Evolutionary conservation across 257 asterid genomes (phyloP).

Genomic region (Scutellaria barbata): DNA sequence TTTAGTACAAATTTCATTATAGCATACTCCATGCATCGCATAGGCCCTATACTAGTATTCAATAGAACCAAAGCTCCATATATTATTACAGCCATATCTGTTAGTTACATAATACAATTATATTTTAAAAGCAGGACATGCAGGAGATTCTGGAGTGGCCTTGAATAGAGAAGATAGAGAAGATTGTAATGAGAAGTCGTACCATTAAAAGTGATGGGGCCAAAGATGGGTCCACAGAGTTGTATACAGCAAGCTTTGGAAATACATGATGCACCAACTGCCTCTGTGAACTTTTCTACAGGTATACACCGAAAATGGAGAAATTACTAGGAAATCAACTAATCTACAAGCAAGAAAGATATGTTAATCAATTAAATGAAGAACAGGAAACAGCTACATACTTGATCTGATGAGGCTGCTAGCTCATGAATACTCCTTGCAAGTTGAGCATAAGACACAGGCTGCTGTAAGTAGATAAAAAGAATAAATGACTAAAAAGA

Average conservation of each 20-base stretch:
- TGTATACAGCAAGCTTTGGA: conserved; percentile 98
- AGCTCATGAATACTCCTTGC: conserved; percentile 99
- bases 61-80: conserved; percentile 15
- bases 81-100: not conserved
- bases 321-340: conserved; percentile 26
- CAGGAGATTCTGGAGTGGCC: too few species aligned
- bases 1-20: too few species aligned
- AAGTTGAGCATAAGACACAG: conserved; percentile 99
- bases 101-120: conserved; percentile 21
- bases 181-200: conserved; percentile 31
- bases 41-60: not conserved
- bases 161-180: conserved; percentile 18
- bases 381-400: conserved; percentile 40
- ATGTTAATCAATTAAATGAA: conserved; percentile 19
- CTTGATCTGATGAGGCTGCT: conserved; percentile 98
- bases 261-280: conserved; percentile 94
- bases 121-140: too few species aligned
- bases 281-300: conserved; percentile 96
- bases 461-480: conserved; percentile 49
- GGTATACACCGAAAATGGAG: conserved; percentile 33
- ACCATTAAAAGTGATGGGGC: conserved; percentile 99
- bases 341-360: conserved; percentile 25
- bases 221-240: conserved; percentile 97
- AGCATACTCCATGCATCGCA: too few species aligned
- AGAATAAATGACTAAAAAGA: conserved; percentile 34